Evolutionary conservation across 2,329 filamentous ascomycete genomes (phyloP).

Genomic region (Teratosphaeria nubilosa): DNA sequence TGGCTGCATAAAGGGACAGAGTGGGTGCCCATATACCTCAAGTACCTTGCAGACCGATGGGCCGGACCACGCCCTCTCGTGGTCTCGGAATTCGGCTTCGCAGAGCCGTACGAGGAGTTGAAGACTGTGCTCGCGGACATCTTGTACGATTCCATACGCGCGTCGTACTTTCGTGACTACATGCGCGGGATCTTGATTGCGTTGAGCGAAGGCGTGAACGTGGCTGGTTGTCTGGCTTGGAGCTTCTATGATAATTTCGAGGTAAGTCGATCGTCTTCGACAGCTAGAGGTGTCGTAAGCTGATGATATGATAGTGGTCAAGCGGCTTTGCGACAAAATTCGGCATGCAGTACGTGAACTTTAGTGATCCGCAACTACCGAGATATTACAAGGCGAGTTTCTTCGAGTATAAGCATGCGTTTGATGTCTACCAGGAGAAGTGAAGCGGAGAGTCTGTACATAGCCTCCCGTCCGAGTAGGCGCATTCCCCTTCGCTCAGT

Average conservation of each 20-base stretch:
- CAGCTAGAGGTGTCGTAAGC: neutral
- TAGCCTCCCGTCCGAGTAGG: neutral
- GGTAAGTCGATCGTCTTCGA: slow-evolving; percentile 2
- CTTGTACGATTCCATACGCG: slow-evolving; percentile 22
- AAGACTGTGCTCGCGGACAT: slow-evolving; percentile 21
- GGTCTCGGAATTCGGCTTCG: slow-evolving; percentile 29
- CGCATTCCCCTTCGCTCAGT: neutral
- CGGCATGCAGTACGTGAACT: slow-evolving; percentile 31
- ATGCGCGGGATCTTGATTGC: slow-evolving; percentile 26
- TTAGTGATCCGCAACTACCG: slow-evolving; percentile 26
- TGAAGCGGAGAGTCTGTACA: neutral
- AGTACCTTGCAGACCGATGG: slow-evolving; percentile 25
- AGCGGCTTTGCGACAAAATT: slow-evolving; percentile 25
- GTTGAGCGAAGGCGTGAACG: slow-evolving; percentile 26
- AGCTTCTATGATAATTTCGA: slow-evolving; percentile 30
- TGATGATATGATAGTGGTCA: slow-evolving; percentile 15
- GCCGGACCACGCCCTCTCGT: slow-evolving; percentile 18
- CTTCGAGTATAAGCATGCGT: slow-evolving; percentile 28
- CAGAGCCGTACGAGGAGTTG: slow-evolving; percentile 25
- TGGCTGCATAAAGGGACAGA: slow-evolving; percentile 28
- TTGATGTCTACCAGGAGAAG: slow-evolving; percentile 18
- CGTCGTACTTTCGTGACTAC: slow-evolving; percentile 26
- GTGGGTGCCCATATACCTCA: slow-evolving; percentile 22
- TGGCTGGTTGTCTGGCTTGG: slow-evolving; percentile 28
- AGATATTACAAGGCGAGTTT: slow-evolving; percentile 29